Percentiles rank a stretch among this genome's conserved stretches.
Evolutionary conservation across 2,329 filamentous ascomycete species (phyloP).

Genomic region (Epichloe scottii): DNA sequence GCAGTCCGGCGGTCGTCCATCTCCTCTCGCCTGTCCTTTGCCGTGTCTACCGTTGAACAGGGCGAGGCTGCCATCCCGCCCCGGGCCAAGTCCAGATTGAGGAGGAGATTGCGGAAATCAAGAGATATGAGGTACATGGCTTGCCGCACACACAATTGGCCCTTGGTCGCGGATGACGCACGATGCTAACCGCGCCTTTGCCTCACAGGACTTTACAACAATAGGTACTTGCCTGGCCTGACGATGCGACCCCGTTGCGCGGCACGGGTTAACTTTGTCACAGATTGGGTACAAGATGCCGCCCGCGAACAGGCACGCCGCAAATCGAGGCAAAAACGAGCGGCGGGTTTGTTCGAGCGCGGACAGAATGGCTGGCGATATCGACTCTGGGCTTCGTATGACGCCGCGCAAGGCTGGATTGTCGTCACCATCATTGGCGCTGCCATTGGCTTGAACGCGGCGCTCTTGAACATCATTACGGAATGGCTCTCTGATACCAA

Average conservation of each 20-base stretch:
- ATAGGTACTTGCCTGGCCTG: constrained; percentile 41
- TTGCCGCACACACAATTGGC: not conserved
- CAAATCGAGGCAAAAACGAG: constrained; percentile 60
- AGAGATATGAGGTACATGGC: constrained; percentile 67
- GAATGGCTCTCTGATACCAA: constrained; percentile 97
- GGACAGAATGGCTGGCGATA: constrained; percentile 65
- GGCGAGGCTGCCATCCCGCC: constrained; percentile 40
- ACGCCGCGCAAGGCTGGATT: constrained; percentile 95
- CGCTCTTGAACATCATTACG: constrained; percentile 85
- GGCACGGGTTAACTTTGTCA: not conserved
- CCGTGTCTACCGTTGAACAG: constrained; percentile 51
- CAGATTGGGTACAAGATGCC: constrained; percentile 96
- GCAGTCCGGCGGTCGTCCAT: constrained; percentile 41
- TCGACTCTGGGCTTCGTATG: constrained; percentile 74
- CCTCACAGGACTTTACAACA: constrained; percentile 70
- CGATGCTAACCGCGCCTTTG: not conserved
- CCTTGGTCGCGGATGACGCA: not conserved
- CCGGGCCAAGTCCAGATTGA: constrained; percentile 61
- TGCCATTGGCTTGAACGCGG: constrained; percentile 89
- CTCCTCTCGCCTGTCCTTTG: constrained; percentile 53
- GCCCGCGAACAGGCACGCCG: constrained; percentile 77
- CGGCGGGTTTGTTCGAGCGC: constrained; percentile 58
- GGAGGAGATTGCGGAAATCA: constrained; percentile 95
- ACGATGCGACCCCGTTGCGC: no score
- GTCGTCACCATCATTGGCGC: constrained; percentile 87